Evolutionary conservation across 352 stramenopile genomes (phyloP).

Genomic region (Phytopythium vexans): DNA sequence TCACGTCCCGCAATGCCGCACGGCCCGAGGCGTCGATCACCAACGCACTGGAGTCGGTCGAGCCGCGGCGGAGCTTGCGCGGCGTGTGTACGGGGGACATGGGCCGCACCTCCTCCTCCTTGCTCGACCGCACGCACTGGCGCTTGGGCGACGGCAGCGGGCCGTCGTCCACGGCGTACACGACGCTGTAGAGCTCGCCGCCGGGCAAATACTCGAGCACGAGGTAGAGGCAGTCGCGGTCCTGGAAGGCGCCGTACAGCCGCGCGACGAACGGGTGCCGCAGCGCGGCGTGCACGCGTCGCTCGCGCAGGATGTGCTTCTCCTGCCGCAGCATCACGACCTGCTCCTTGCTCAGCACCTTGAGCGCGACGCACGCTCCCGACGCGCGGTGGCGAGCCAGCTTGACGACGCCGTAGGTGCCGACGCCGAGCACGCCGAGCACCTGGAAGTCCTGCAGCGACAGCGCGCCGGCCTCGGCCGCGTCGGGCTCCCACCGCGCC

Average conservation of each 20-base stretch:
- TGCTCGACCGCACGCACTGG: background rate
- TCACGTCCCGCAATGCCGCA: background rate
- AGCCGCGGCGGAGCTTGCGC: background rate
- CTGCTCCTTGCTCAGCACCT: constrained; percentile 73
- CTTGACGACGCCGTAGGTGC: constrained; percentile 79
- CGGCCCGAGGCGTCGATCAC: background rate
- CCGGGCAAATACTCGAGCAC: constrained; percentile 77
- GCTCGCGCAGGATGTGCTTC: constrained; percentile 77
- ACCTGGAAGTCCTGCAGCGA: constrained; percentile 61
- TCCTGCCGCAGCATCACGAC: constrained; percentile 72
- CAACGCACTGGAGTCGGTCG: background rate
- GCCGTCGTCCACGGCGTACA: constrained; percentile 43
- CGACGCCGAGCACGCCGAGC: constrained; percentile 65
- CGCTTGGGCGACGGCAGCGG: background rate
- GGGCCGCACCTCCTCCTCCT: background rate
- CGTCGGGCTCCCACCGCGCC: background rate
- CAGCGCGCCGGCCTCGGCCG: constrained; percentile 9
- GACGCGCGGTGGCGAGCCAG: constrained; percentile 60
- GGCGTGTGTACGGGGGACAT: background rate
- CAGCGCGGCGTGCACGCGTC: constrained; percentile 57
- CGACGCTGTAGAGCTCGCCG: constrained; percentile 75
- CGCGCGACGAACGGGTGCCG: constrained; percentile 67
- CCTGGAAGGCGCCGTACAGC: constrained; percentile 80
- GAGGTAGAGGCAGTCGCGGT: constrained; percentile 79
- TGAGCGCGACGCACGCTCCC: constrained; percentile 64